Conservation (phyloP, 2,329 filamentous ascomycete species). For the Endothia cerciana region DNA sequence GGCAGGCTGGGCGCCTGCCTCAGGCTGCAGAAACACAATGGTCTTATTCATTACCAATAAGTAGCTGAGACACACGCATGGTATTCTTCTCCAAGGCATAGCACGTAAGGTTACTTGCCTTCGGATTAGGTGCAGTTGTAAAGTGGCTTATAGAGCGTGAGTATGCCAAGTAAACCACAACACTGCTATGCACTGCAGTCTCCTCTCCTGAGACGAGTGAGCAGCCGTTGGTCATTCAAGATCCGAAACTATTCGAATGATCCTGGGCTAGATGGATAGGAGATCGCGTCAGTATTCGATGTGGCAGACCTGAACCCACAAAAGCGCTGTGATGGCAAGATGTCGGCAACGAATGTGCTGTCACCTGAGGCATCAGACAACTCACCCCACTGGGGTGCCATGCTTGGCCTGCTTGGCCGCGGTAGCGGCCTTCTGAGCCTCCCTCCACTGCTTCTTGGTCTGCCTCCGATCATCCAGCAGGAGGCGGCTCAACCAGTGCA, state of each 20-base stretch:
- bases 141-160: not conserved
- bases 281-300: no score
- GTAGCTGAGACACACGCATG: not conserved
- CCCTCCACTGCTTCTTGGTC: conserved; percentile 31
- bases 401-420: conserved; percentile 26
- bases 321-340: not conserved
- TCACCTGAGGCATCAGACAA: not conserved
- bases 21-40: not conserved
- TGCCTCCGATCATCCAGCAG: conserved; percentile 43
- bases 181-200: not conserved
- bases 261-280: not conserved
- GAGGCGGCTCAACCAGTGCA: conserved; percentile 43
- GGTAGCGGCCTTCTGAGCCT: conserved; percentile 29
- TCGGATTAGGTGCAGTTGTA: not conserved
- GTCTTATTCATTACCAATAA: not conserved
- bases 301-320: not conserved
- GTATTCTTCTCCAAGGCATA: not conserved
- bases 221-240: not conserved
- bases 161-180: not conserved
- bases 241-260: not conserved
- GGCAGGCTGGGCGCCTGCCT: not conserved
- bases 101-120: not conserved
- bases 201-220: not conserved
- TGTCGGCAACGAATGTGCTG: not conserved
- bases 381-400: conserved; percentile 9